Evolutionary conservation across 805 yeast species (phyloP), one percentile per base, ranked within the genome.

Genomic region (Tetrapisispora arboricola): DNA sequence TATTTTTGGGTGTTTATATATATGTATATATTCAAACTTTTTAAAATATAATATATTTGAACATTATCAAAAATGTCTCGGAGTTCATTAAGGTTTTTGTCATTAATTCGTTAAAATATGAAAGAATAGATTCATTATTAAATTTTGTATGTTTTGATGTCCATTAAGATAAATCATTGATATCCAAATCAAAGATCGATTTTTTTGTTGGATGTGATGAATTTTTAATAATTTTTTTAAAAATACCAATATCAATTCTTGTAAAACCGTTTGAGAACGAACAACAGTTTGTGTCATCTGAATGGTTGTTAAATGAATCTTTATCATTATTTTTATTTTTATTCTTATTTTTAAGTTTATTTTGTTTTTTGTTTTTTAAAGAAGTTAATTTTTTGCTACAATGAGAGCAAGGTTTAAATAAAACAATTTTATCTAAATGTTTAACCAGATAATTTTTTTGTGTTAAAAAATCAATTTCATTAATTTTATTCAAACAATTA

Each of bases 201-300:
- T 25, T 32, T 26, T 38, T 29, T 12, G 29, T 5, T n/a, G 16
- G 24, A 25, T 22, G 35, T 21, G 18, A 6, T 20, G 28, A 7
- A 17, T 24, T 34, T 29, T 34, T 34, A 17, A 35, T 29, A 16
- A 40, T 25, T 26, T 35, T 35, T 12, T 30, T 35, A 32, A 40
- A 40, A 8, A 26, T 26, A 32, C 41, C 49, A 13, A 55, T 54
- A 36, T 55, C 60, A 8, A 54, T 48, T 38, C 60, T 51, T n/a
- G 60, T 53, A 25, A 55, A 54, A 12, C 85, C 86, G 55, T 77
- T 78, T 30, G 80, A 72, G 51, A 79, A 80, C 28, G 64, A 56
- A 52, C 86, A 80, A 24, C 33, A 22, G 17, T 31, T 8, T n/a
- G 6, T 16, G 13, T 19, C 24, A n/a, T n/a, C n/a, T n/a, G n/a